Conservation (phyloP, 1,284 basidiomycete species). For the Acaromyces ingoldii region DNA sequence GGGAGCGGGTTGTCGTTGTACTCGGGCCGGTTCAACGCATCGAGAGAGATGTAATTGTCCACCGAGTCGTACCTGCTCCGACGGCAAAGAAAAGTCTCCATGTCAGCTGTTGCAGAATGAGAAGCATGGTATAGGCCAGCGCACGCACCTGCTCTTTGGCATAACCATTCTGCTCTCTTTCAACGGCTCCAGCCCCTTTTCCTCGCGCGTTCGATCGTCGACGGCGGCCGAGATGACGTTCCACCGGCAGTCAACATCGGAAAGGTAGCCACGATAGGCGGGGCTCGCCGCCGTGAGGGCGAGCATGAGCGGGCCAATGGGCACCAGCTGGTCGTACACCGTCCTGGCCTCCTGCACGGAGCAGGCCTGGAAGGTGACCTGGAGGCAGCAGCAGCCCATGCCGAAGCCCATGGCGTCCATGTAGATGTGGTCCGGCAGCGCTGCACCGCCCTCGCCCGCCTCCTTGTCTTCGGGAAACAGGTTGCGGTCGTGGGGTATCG, state of each 20-base stretch:
- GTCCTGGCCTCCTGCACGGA: slow-evolving; percentile 84
- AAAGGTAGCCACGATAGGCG: slow-evolving; percentile 85
- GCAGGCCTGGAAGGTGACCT: slow-evolving; percentile 95
- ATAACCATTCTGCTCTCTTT: slow-evolving; percentile 7
- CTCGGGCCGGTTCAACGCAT: slow-evolving; percentile 78
- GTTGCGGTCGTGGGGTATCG: slow-evolving; percentile 75
- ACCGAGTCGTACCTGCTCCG: slow-evolving; percentile 90
- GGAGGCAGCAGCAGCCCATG: slow-evolving; percentile 97
- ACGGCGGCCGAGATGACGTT: slow-evolving; percentile 95
- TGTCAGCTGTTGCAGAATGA: too few relatives aligned
- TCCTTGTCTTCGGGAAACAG: slow-evolving; percentile 78
- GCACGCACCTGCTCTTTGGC: slow-evolving; percentile 3
- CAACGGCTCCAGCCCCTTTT: slow-evolving; percentile 66
- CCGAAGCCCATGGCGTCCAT: slow-evolving; percentile 99
- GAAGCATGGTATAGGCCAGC: background rate
- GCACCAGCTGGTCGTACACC: slow-evolving; percentile 90
- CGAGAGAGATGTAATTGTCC: slow-evolving; percentile 83
- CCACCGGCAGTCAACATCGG: slow-evolving; percentile 97
- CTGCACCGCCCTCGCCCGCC: slow-evolving; percentile 74
- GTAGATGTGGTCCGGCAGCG: slow-evolving; percentile 85
- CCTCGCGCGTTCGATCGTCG: slow-evolving; percentile 91
- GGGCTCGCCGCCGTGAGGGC: slow-evolving; percentile 92
- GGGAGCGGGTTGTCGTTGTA: slow-evolving; percentile 87
- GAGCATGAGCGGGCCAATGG: slow-evolving; percentile 90
- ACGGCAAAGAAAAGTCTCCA: too few relatives aligned